Conservation (phyloP, 352 stramenopile genomes). For the Plasmopara muralis region DNA sequence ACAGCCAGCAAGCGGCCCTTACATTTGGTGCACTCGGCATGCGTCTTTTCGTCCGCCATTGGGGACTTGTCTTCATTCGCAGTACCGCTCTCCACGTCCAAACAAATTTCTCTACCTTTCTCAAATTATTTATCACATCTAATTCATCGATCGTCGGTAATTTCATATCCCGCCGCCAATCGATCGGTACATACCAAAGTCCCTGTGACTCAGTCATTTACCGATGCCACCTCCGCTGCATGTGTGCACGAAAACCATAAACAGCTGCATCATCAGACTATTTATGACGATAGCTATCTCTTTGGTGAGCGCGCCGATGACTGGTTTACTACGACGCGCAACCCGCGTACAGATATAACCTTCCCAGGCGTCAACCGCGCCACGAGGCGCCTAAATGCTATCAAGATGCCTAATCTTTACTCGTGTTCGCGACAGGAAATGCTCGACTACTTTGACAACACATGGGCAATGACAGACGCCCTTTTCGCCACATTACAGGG, state of each 20-base stretch:
- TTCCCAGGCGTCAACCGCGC: slow-evolving; percentile 49
- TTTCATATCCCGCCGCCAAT: background rate
- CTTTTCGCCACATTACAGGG: slow-evolving; percentile 90
- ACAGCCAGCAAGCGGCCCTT: slow-evolving; percentile 64
- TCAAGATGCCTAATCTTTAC: slow-evolving; percentile 81
- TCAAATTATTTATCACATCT: slow-evolving; percentile 3
- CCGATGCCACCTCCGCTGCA: slow-evolving; percentile 24
- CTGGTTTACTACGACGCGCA: slow-evolving; percentile 68
- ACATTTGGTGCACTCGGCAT: slow-evolving; percentile 8
- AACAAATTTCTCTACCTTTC: background rate
- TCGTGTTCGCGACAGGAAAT: slow-evolving; percentile 79
- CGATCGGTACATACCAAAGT: slow-evolving; percentile 12
- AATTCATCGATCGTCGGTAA: background rate
- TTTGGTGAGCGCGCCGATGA: slow-evolving; percentile 51
- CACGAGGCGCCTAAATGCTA: slow-evolving; percentile 40
- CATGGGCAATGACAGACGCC: slow-evolving; percentile 91
- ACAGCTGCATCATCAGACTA: slow-evolving; percentile 17
- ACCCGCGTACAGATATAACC: slow-evolving; percentile 42
- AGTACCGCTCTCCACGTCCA: slow-evolving; percentile 27
- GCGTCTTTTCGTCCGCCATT: slow-evolving; percentile 9
- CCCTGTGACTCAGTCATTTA: slow-evolving; percentile 15
- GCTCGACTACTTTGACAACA: slow-evolving; percentile 94
- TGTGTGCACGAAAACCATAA: slow-evolving; percentile 13
- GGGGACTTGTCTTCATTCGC: slow-evolving; percentile 7
- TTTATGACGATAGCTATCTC: slow-evolving; percentile 54